Conservation (phyloP, 2,329 filamentous ascomycete genomes). For the Fusarium musae region DNA sequence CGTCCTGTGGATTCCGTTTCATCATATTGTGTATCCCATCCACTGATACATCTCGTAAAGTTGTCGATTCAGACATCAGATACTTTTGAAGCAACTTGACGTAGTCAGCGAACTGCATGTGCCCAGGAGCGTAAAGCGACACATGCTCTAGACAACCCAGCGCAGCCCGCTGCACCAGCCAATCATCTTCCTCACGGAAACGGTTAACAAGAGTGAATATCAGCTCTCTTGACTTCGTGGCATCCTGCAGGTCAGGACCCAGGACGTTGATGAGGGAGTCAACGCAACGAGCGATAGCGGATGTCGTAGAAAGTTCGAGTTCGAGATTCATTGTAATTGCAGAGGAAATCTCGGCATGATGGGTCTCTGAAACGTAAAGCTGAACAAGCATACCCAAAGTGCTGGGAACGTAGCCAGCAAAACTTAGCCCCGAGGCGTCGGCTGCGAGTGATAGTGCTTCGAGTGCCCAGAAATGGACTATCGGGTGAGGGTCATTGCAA, state of each 20-base stretch:
- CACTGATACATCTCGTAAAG: conserved; percentile 82
- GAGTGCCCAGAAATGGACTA: conserved; percentile 96
- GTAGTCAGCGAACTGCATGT: conserved; percentile 86
- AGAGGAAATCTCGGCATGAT: conserved; percentile 84
- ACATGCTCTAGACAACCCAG: conserved; percentile 89
- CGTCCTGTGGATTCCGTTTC: conserved; percentile 88
- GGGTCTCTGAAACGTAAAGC: conserved; percentile 89
- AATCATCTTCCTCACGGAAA: conserved; percentile 80
- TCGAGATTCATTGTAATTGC: conserved; percentile 91
- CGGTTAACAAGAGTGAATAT: conserved; percentile 87
- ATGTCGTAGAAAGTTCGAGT: conserved; percentile 82
- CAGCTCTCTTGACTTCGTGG: conserved; percentile 89
- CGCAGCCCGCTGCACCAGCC: conserved; percentile 78
- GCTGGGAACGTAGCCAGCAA: conserved; percentile 88
- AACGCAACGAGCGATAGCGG: conserved; percentile 86
- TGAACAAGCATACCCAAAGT: conserved; percentile 94
- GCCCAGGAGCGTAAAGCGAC: conserved; percentile 88
- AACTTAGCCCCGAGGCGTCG: conserved; percentile 91
- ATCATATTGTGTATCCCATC: conserved; percentile 94
- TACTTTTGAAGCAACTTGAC: conserved; percentile 84
- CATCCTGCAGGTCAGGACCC: conserved; percentile 93
- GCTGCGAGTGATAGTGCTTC: conserved; percentile 88
- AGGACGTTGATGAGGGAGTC: conserved; percentile 98
- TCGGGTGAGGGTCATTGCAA: conserved; percentile 92
- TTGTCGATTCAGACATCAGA: conserved; percentile 73